Evolutionary conservation across 1,284 basidiomycete genomes (phyloP).

Genomic region (Phellopilus nigrolimitatus): DNA sequence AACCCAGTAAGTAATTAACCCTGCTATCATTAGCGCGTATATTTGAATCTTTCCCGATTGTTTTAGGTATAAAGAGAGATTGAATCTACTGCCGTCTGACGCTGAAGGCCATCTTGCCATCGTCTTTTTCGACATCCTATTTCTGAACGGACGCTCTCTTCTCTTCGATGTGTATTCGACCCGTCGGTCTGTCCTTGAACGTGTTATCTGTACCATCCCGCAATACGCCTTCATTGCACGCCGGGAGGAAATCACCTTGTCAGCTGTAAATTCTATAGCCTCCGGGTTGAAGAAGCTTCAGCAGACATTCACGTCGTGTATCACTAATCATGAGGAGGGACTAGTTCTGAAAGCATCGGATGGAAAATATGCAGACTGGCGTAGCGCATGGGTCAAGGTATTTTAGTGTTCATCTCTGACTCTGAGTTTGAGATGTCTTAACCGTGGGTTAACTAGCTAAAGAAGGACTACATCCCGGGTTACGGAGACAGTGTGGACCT

Average conservation of each 20-base stretch:
- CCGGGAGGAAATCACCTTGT: conserved; percentile 39
- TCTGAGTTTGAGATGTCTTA: too few relatives aligned
- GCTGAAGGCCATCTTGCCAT: conserved; percentile 57
- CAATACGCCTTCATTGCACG: conserved; percentile 62
- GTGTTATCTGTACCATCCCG: conserved; percentile 42
- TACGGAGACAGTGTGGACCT: conserved; percentile 79
- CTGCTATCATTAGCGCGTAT: too few relatives aligned
- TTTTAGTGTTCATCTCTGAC: too few relatives aligned
- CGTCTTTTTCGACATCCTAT: conserved; percentile 80
- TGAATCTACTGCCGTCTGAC: neutral
- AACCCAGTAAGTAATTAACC: too few relatives aligned
- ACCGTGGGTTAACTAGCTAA: too few relatives aligned
- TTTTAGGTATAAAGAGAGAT: conserved; percentile 21
- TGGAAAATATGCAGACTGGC: conserved; percentile 59
- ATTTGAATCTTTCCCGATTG: too few relatives aligned
- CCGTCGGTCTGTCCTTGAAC: conserved; percentile 60
- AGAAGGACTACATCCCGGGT: conserved; percentile 80
- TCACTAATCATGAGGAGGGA: conserved; percentile 55
- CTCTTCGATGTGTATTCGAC: conserved; percentile 50
- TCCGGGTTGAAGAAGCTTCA: conserved; percentile 33
- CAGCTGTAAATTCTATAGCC: conserved; percentile 18
- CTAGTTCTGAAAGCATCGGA: conserved; percentile 73
- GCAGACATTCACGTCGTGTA: conserved; percentile 45
- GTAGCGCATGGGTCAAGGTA: conserved; percentile 76
- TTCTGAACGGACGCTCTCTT: conserved; percentile 55